Base-by-base conservation (phyloP, 2,329 filamentous ascomycete species). In the Penicillium sp. region DNA sequence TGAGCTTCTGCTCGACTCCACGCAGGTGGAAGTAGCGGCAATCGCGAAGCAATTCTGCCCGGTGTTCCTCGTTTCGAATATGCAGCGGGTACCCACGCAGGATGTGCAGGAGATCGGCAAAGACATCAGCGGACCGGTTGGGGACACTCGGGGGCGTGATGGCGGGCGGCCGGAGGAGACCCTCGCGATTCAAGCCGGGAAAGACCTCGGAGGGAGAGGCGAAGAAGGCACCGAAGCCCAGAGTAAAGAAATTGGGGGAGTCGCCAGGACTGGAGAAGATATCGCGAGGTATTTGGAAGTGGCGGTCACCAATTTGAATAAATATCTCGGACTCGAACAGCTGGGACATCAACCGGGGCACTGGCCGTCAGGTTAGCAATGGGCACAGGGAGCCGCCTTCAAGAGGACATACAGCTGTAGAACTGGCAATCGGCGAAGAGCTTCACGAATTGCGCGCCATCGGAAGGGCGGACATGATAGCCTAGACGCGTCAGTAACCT, bases 351-450 rank as follows among this genome's bases (percentile, higher is more conserved):
- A 97, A 79, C 59, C 90, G 89, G 21, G 93, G 93, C 46, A 97
- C 89, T 92, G 41, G 21, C 24, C 17, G 20, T 15, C 20, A n/a
- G 8, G 5, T n/a, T 33, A n/a, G 59, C n/a, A 1, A 30, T 47
- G 5, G 59, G 33, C 26, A n/a, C n/a, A n/a, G n/a, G n/a, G n/a
- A n/a, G n/a, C n/a, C n/a, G n/a, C n/a, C n/a, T n/a, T n/a, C n/a
- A n/a, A n/a, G n/a, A 13, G 15, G 13, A 71, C 84, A 67, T 77
- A 91, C 89, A 76, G 66, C 84, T 91, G 73, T 97, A 97, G 74
- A 97, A 97, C 67, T 97, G 93, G 1, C 93, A 91, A 72, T 97
- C 93, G 17, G 92, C 91, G 72, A 96, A 97, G 24, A 97, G 78
- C 51, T 89, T 91, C 62, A 97, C 92, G 71, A 93, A 97, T 72